Conservation (phyloP, 371 early-diverging fungal genomes). For the Mucor racemosus region DNA sequence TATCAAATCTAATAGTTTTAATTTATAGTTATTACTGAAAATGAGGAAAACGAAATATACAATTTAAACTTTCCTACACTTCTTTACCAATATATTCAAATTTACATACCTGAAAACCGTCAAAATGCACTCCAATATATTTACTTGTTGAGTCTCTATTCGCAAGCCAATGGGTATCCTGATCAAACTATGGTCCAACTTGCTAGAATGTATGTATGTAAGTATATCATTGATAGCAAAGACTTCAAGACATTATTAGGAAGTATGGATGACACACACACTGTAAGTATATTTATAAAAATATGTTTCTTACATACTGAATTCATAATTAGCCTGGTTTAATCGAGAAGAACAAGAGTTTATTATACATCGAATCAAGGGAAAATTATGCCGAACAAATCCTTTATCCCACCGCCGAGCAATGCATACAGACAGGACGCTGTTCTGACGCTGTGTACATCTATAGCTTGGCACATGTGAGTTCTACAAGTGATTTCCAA, state of each 20-base stretch:
- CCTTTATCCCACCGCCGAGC: slow-evolving; percentile 71
- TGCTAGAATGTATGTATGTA: slow-evolving; percentile 51
- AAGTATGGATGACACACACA: not conserved
- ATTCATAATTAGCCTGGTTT: slow-evolving; percentile 3
- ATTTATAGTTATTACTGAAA: slow-evolving; percentile 13
- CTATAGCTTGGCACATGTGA: slow-evolving; percentile 61
- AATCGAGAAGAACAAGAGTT: slow-evolving; percentile 39
- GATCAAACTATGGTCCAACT: slow-evolving; percentile 44
- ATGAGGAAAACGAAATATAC: slow-evolving; percentile 12
- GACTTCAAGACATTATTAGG: slow-evolving; percentile 67
- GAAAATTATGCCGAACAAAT: slow-evolving; percentile 68
- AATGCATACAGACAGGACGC: slow-evolving; percentile 69
- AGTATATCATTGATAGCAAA: slow-evolving; percentile 51
- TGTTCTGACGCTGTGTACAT: slow-evolving; percentile 78
- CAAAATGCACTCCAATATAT: slow-evolving; percentile 72
- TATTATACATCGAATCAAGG: slow-evolving; percentile 61
- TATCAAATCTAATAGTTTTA: not conserved
- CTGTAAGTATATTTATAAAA: slow-evolving; percentile 6
- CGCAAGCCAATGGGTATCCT: slow-evolving; percentile 34
- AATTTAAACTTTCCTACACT: slow-evolving; percentile 68
- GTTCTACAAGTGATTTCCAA: not conserved
- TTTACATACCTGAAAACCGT: slow-evolving; percentile 55
- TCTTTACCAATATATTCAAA: slow-evolving; percentile 60
- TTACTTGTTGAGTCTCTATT: slow-evolving; percentile 63
- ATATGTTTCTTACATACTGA: too few species aligned